Evolutionary conservation across 2,329 filamentous ascomycete genomes (phyloP), one percentile per base, ranked within the genome.

Genomic region (Aspergillus ustus): DNA sequence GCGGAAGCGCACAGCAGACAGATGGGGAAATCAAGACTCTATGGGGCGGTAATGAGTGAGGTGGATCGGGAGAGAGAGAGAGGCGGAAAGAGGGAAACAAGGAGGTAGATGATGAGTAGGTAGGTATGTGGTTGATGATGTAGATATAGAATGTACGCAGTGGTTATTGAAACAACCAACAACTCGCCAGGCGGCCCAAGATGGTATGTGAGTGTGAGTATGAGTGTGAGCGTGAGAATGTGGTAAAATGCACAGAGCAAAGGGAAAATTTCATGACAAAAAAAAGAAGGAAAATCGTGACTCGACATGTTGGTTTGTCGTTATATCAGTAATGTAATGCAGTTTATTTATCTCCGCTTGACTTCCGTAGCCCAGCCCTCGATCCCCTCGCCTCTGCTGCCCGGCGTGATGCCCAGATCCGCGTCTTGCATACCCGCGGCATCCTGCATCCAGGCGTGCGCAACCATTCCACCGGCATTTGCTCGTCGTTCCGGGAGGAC

Each of bases 401-500:
- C 93, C 1, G 96, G 91, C 52, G 88, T 81, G 34, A 97, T 83
- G 17, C 90, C 87, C 63, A 97, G 84, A 74, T 86, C 88, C 59
- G 94, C 79, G 11, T 85, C 86, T 70, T 93, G 89, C 93, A 99
- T 98, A 7, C 93, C 94, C 37, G 90, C 89, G 3, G 93, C 93
- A 67, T 93, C 91, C 63, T 91, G 87, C 67, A 98, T 78, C 85
- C 94, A 98, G 6, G 82, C 75, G 70, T 96, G 92, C 7, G 90
- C 89, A 4, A 91, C 89, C 95, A 98, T 98, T 6, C 95, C 95
- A 40, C 95, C 95, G 0, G 95, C 95, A 74, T 98, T 99, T 11
- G 95, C 95, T 45, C 95, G 85, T 77, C 92, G 91, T 63, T 94
- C 92, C 0, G 95, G 95, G 45, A 92, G 80, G 25, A 99, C 82